Conservation (phyloP, 768 basidiomycete species). For the Gloeopeniophorella convolvens region DNA sequence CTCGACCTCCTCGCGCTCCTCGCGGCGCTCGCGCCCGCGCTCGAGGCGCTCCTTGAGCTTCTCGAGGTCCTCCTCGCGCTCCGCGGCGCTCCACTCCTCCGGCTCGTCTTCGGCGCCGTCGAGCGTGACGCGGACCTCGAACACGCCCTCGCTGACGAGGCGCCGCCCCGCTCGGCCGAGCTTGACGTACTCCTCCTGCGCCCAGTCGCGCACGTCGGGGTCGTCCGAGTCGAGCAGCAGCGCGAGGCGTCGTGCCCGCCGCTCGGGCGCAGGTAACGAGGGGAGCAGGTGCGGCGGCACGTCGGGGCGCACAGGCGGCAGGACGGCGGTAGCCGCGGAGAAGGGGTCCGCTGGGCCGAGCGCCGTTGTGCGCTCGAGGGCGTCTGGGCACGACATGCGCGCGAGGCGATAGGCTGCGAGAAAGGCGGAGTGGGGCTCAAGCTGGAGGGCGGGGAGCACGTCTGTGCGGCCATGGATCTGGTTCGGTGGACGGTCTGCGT, state of each 20-base stretch:
- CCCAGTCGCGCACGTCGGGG: constrained; percentile 19
- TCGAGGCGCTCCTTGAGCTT: constrained; percentile 15
- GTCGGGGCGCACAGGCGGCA: neutral
- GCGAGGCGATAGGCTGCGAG: constrained; percentile 19
- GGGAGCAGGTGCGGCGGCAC: constrained; percentile 18
- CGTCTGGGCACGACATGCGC: constrained; percentile 14
- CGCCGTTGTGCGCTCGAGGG: constrained; percentile 7
- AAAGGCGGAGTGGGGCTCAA: constrained; percentile 20
- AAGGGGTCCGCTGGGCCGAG: constrained; percentile 8
- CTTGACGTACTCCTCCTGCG: constrained; percentile 21
- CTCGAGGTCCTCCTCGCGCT: constrained; percentile 17
- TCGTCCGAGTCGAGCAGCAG: constrained; percentile 20
- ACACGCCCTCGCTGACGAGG: constrained; percentile 20
- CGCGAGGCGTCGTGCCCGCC: constrained; percentile 18
- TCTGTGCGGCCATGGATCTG: constrained; percentile 21
- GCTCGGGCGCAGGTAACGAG: constrained; percentile 4
- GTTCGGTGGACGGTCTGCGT: constrained; percentile 13
- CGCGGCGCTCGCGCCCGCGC: constrained; percentile 9
- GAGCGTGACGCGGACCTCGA: constrained; percentile 11
- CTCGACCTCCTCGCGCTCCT: constrained; percentile 17
- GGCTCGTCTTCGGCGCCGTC: constrained; percentile 9
- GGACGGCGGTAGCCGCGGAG: neutral
- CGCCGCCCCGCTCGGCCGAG: constrained; percentile 10
- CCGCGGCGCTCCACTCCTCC: constrained; percentile 13
- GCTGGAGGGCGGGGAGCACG: constrained; percentile 20